Evolutionary conservation across 2,329 filamentous ascomycete species (phyloP).

Genomic region (Neoscytalidium dimidiatum): DNA sequence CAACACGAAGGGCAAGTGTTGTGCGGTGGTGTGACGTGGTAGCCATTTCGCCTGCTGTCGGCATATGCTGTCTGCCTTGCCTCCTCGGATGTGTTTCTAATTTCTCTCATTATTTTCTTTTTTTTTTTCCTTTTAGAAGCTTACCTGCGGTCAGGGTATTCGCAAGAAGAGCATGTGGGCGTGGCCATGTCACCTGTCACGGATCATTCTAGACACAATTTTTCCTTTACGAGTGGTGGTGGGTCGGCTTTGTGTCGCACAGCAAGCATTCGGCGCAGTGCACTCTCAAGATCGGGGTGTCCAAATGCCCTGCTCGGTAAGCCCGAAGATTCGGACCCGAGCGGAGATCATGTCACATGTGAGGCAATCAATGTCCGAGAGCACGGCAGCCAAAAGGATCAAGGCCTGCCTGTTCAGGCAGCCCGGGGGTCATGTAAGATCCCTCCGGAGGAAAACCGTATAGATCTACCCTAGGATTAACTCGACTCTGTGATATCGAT

Average conservation of each 20-base stretch:
- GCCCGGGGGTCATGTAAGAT: not conserved
- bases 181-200: not conserved
- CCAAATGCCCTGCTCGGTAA: not conserved
- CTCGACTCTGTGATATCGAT: no score
- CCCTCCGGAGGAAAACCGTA: not conserved
- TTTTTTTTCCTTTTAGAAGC: not conserved
- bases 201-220: not conserved
- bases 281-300: not conserved
- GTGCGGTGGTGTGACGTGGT: not conserved
- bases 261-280: no score
- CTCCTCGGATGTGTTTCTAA: no score
- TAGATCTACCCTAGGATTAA: not conserved
- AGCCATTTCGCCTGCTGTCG: not conserved
- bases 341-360: not conserved
- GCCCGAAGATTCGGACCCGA: not conserved
- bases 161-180: not conserved
- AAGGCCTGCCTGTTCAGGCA: not conserved
- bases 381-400: not conserved
- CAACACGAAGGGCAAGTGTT: not conserved
- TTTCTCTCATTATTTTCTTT: not conserved
- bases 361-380: constrained; percentile 1
- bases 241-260: no score
- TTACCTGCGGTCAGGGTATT: not conserved
- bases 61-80: not conserved
- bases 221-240: not conserved